Evolutionary conservation across 1,284 basidiomycete genomes (phyloP).

Genomic region (Mycena sp.): DNA sequence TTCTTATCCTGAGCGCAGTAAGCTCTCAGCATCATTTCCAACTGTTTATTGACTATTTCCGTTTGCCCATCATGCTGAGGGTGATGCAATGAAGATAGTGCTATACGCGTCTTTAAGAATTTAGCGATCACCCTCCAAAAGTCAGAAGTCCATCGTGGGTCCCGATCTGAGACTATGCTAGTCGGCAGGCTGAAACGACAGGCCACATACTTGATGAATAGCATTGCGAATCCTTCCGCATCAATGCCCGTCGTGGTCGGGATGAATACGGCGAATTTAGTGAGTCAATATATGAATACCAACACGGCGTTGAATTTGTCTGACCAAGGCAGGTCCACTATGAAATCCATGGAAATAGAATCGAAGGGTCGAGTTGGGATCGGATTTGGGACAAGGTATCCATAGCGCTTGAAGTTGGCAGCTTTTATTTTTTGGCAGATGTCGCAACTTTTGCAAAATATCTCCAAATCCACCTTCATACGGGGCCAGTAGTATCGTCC

Average conservation of each 20-base stretch:
- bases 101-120: conserved; percentile 35
- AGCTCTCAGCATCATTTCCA: conserved; percentile 20
- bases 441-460: conserved; percentile 34
- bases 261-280: conserved; percentile 49
- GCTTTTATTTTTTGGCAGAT: conserved; percentile 47
- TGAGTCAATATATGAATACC: conserved; percentile 48
- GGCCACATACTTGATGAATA: conserved; percentile 44
- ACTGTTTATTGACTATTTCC: conserved; percentile 41
- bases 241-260: background rate
- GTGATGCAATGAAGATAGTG: conserved; percentile 46
- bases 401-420: background rate
- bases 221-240: conserved; percentile 24
- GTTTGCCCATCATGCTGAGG: conserved; percentile 59
- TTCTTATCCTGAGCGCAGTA: background rate
- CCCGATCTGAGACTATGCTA: conserved; percentile 45
- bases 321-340: conserved; percentile 32
- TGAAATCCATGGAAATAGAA: conserved; percentile 38
- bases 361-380: conserved; percentile 38
- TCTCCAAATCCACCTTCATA: conserved; percentile 43
- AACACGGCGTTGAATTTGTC: conserved; percentile 42
- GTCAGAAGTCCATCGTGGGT: conserved; percentile 41
- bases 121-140: conserved; percentile 43
- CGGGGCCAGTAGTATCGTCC: conserved; percentile 43
- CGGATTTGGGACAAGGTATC: conserved; percentile 22
- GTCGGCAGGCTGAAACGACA: conserved; percentile 43